Base-by-base conservation (phyloP, 495 filamentous ascomycete species). In the Pyrenula massariospora region DNA sequence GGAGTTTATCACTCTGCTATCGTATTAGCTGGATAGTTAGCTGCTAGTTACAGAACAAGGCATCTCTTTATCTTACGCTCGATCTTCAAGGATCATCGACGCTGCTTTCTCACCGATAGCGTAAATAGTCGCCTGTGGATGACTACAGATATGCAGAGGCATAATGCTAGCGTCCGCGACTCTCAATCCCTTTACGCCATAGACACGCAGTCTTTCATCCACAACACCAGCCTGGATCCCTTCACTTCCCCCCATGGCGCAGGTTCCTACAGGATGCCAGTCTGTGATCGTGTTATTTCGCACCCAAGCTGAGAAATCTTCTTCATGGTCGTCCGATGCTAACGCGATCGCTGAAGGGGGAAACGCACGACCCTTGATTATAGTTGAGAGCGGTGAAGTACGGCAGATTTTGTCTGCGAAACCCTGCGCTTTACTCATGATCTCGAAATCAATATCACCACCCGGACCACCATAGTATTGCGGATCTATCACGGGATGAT, bases 131-230 rank as follows among this genome's bases (percentile, higher is more conserved):
- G 73, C 74, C 59, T 78, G 75, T 49, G 77, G 64, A 64, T 84
- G 75, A 10, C 73, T 73, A 48, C 73, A 68, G 22, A 80, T 65
- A 54, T 77, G 71, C 24, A 77, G 52, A 2, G 80, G 79, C 62
- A 76, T 77, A 25, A 84, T 63, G 48, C 77, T 71, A 2, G 81
- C 79, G 57, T 79, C 81, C 10, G 80, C 73, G 0, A 86, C 77
- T 12, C 80, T 66, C 24, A 83, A 56, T 0, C 71, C 68, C 25
- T 65, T 60, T 2, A 77, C 70, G 0, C 75, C 74, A 57, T 82
- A 71, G 0, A 83, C 77, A 25, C 65, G 63, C 53, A 81, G 58
- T 19, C 62, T 58, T 0, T 66, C 61, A 63, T 80, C 76, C 0
- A 83, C 75, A 2, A 82, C 79, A 0, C 76, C 78, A 0, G 57